Evolutionary conservation across 1,284 basidiomycete species (phyloP), one percentile per base, ranked within the genome.

Genomic region (Wolfiporia cocos): DNA sequence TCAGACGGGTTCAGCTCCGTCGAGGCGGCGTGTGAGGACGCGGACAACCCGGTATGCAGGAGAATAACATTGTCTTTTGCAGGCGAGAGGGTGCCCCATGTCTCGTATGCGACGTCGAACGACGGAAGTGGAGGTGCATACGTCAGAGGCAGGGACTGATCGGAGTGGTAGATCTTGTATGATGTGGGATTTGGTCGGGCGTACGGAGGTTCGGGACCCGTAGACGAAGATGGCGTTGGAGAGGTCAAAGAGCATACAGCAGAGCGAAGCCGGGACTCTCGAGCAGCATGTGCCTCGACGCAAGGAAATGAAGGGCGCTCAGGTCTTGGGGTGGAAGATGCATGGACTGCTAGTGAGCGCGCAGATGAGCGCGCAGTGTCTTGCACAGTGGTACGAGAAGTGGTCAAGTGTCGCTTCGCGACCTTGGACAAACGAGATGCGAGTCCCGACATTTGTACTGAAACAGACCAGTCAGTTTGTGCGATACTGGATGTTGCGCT

Each of bases 31-130:
- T 99, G 95, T 0, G 92, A 96, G 2, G 90, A 94, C 0, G 95
- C 95, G 2, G 89, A 93, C 2, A 99, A 74, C 19, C 95, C 95
- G 0, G 95, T 99, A 58, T 98, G 95, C 3, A 99, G 74, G n/a
- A 99, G 79, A 41, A 99, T 94, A 39, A 79, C 94, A 59, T 99
- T 99, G 63, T 91, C 86, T 32, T 73, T 77, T 6, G 70, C 60
- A 0, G 81, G 71, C 23, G 90, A 90, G 42, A 99, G 81, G 1
- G 76, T 78, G 2, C 95, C 95, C 96, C 96, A 99, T 0, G 95
- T 93, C 67, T 99, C 95, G 73, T 99, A 99, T 1, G 96, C 96
- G 42, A 99, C 73, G 49, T 91, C 78, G 55, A 92, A 91, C 14
- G 77, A 68, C 0, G 89, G 82, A 0, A 99, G 72, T 1, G 81